Base-by-base conservation (phyloP, 345 rosid genomes). In the Ceriops decandra region DNA sequence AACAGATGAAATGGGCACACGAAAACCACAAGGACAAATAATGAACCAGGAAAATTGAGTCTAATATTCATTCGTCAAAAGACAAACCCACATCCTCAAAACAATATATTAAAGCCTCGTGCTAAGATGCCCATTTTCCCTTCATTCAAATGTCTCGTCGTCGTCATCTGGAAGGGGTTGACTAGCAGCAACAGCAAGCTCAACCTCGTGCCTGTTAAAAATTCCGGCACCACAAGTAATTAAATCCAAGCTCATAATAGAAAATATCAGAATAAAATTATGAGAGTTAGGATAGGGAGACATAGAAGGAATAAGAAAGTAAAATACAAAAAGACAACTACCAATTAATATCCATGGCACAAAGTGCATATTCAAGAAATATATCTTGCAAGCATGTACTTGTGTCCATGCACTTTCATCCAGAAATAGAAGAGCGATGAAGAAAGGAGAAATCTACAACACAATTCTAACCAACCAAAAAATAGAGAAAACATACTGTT, bases 131-230 rank as follows among this genome's bases (percentile, higher is more conserved):
- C 28, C n/a, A 4, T 32, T 52, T 6, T 10, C 21, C 2, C 57
- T 59, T 64, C 79, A 91, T 62, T 91, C 97, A 11, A 91, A 87
- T 7, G 87, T 53, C 20, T 91, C 97, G 51, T 77, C 81, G 51
- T 77, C 81, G 16, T 91, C 97, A 27, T 91, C 97, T 0, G 95
- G 95, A 52, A 89, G 93, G 57, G 97, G 97, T 79, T 91, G 96
- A 67, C 69, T 78, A 27, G 88, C 93, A 36, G 96, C 96, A 2
- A 72, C 68, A 33, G 80, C 86, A 13, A 90, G 89, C 75, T 90
- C 96, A 4, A 88, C 89, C 77, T 90, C 95, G 47, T 90, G 93
- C 79, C 96, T 90, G 79, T 57, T 4, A 5, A 54, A 47, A 46
- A 4, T 26, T 46, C 1, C 24, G 52, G 6, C 36, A 21, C 20